Evolutionary conservation across 306 rosid genomes (phyloP).

Genomic region (Argentina anserina): DNA sequence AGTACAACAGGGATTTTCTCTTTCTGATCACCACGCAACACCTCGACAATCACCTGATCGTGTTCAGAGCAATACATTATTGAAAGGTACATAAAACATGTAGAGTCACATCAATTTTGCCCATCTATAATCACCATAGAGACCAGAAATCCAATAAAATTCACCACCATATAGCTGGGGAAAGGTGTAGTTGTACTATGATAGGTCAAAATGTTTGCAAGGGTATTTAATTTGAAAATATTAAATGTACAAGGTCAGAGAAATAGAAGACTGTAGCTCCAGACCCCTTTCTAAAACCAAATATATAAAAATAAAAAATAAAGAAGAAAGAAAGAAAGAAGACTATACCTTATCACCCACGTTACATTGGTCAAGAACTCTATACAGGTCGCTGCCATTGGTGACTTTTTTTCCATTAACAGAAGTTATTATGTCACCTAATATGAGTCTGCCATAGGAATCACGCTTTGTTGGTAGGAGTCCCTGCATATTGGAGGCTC

Average conservation of each 20-base stretch:
- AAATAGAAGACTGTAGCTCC: constrained; percentile 41
- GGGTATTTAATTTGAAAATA: neutral
- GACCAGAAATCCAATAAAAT: neutral
- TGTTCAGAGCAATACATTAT: constrained; percentile 11
- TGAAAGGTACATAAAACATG: neutral
- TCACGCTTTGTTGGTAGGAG: constrained; percentile 85
- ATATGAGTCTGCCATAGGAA: constrained; percentile 82
- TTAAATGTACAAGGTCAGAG: neutral
- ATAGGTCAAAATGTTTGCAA: neutral
- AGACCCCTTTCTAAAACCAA: too few relatives aligned
- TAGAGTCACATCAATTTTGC: neutral
- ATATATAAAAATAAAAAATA: too few relatives aligned
- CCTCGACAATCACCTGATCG: constrained; percentile 78
- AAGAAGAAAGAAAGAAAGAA: neutral
- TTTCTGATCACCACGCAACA: constrained; percentile 89
- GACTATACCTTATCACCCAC: constrained; percentile 83
- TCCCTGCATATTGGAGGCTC: constrained; percentile 52
- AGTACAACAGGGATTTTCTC: constrained; percentile 83
- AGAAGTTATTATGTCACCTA: constrained; percentile 94
- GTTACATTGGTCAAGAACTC: constrained; percentile 94
- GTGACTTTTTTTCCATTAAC: constrained; percentile 79
- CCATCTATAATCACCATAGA: neutral
- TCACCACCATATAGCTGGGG: neutral
- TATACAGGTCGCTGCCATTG: constrained; percentile 91
- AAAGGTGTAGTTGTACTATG: neutral